Base-by-base conservation (phyloP, 2,329 filamentous ascomycete genomes). In the Verticillium nonalfalfae region DNA sequence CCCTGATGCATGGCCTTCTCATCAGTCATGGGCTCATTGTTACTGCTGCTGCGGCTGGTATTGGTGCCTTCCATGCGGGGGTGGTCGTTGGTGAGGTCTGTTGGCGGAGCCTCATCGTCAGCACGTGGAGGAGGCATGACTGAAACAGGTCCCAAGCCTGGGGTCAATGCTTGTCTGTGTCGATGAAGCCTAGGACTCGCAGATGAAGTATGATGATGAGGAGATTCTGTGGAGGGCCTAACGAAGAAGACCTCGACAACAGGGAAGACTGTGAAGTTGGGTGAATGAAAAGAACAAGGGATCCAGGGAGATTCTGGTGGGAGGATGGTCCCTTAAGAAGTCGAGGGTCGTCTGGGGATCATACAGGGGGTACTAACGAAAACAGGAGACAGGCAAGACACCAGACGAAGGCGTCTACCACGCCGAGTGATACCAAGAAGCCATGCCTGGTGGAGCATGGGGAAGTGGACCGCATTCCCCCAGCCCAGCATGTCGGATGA, bases 101-200 rank as follows among this genome's bases (percentile, higher is more conserved):
- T 59, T 33, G 31, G 33, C 26, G 68, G 68, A 56, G 70, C 65
- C 64, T 70, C 68, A 15, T 61, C 58, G 52, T 71, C 69, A 3
- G 61, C 61, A 54, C 60, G 62, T 54, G 68, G 68, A 14, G 65
- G 63, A 57, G 69, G 68, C 69, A 71, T 71, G n/a, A 26, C 67
- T 58, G 50, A 34, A n/a, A 21, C 7, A 4, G 13, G 26, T 33
- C 14, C 26, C 45, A 52, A 21, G 5, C 18, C n/a, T 10, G 13
- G 18, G 13, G 18, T 10, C 10, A 10, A 31, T 7, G 21, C 18
- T 52, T 52, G 45, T 18, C 18, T 52, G 9, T 11, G 13, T n/a
- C 3, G 7, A 18, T 52, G 31, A 3, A 52, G 13, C 13, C 35
- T 36, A 10, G 18, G 18, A 18, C 9, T 52, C 21, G 18, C 9